A percentile compares a stretch with the other conserved stretches of the same genome.
Evolutionary conservation across 2,329 filamentous ascomycete genomes (phyloP).

Genomic region (Trichoderma sp.): DNA sequence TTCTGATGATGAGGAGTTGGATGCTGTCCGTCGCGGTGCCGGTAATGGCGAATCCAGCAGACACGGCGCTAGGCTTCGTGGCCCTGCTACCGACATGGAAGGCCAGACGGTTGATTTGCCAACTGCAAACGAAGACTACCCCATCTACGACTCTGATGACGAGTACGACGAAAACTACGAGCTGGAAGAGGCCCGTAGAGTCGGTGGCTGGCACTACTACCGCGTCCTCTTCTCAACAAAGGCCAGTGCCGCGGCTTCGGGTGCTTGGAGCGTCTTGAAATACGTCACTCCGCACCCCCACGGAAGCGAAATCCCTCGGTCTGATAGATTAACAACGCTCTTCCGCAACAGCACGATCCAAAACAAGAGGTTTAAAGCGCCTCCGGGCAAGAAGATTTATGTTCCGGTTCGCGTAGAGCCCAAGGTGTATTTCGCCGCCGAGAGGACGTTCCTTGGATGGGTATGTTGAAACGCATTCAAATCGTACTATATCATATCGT

Average conservation of each 20-base stretch:
- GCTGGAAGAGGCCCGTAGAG: constrained; percentile 72
- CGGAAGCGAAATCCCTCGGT: constrained; percentile 55
- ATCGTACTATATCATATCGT: neutral
- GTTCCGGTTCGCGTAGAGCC: constrained; percentile 94
- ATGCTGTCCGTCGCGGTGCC: constrained; percentile 17
- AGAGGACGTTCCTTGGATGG: constrained; percentile 95
- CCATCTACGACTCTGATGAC: constrained; percentile 82
- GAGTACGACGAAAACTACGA: constrained; percentile 74
- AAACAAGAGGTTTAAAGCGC: constrained; percentile 65
- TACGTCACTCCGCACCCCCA: constrained; percentile 56
- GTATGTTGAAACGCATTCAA: constrained; percentile 45
- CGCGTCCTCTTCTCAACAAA: constrained; percentile 55
- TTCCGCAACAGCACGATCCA: constrained; percentile 57
- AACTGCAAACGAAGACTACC: constrained; percentile 66
- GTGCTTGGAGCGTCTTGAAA: constrained; percentile 45
- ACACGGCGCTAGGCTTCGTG: constrained; percentile 40
- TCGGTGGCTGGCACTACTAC: constrained; percentile 76
- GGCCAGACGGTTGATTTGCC: constrained; percentile 70
- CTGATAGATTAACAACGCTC: constrained; percentile 52
- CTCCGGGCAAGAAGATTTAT: constrained; percentile 86
- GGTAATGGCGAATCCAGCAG: constrained; percentile 39
- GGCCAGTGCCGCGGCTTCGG: constrained; percentile 42
- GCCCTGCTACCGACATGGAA: constrained; percentile 66
- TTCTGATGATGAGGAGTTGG: constrained; percentile 60
- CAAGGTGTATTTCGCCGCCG: constrained; percentile 95